Base-by-base conservation (phyloP, 2,329 filamentous ascomycete species). In the Ascocoryne sarcoides region DNA sequence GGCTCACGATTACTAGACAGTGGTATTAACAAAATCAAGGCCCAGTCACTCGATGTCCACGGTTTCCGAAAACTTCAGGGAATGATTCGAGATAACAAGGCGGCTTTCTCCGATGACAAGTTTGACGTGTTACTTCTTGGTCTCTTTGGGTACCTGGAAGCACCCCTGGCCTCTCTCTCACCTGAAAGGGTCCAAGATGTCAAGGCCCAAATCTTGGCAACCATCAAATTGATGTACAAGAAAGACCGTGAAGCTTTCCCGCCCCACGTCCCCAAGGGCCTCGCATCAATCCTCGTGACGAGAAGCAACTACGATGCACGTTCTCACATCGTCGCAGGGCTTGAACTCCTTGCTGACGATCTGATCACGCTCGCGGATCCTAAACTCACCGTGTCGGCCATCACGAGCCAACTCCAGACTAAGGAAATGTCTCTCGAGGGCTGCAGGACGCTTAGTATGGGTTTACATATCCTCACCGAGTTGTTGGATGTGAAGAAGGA, bases 51-150 rank as follows among this genome's bases (percentile, higher is more conserved):
- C n/a, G 84, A 89, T 56, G 82, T 84, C 3, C 83, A 88, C 56
- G 84, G 84, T 42, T 87, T 89, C 68, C 76, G 84, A 39, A 84
- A 84, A 54, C 67, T 89, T 36, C 84, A 89, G 59, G 79, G 79
- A 29, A 71, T 88, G 48, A 71, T 87, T 44, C 79, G 82, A 48
- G 79, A 83, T 43, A 75, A 70, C 55, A 73, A 72, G 52, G 70
- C 77, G 10, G 68, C 76, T 15, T 77, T 84, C 56, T 70, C 71
- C 1, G 75, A 81, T 44, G 76, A 81, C 10, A 82, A 76, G 49
- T 87, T 86, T 45, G 75, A 82, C 48, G 70, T 78, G 5, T 68
- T 89, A 2, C 64, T 88, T 26, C 53, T 73, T 2, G 81, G 79
- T 0, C 69, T 87, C 15, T 82, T 89, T 45, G 75, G 79, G 35